These are phyloP conservation scores for Wallacemonas sp. DNA, from an alignment of 208 protist genomes.

Conservation along the genomic window DNA sequence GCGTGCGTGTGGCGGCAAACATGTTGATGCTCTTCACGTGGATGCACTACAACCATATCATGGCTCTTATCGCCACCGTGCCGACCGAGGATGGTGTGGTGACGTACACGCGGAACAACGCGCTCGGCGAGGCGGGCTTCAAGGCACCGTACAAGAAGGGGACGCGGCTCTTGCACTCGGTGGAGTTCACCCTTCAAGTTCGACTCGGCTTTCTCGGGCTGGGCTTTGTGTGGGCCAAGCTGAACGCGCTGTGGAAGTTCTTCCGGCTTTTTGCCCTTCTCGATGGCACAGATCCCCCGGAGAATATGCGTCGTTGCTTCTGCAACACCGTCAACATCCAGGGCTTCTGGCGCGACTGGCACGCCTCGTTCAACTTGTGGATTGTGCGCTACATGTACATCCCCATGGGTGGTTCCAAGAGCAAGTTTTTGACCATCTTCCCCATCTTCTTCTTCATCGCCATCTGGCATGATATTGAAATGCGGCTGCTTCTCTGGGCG, in stretches of 20 bases:
- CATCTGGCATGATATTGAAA: conserved; percentile 91
- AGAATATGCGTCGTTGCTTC: conserved; percentile 93
- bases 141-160: conserved; percentile 12
- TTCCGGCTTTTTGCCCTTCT: conserved; percentile 80
- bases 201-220: conserved; percentile 53
- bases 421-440: conserved; percentile 69
- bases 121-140: conserved; percentile 6
- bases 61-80: conserved; percentile 36
- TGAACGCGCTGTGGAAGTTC: conserved; percentile 91
- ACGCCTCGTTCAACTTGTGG: conserved; percentile 93
- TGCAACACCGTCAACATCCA: conserved; percentile 83
- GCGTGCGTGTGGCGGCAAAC: conserved; percentile 30
- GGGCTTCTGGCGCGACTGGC: conserved; percentile 94
- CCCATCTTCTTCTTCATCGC: conserved; percentile 93
- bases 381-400: conserved; percentile 95
- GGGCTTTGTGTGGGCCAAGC: conserved; percentile 92
- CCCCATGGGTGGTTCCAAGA: conserved; percentile 70
- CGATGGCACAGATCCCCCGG: conserved; percentile 85
- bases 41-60: conserved; percentile 65
- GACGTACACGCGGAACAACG: conserved; percentile 10
- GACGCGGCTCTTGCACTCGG: neutral
- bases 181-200: conserved; percentile 4
- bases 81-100: conserved; percentile 1
- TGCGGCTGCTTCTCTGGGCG: conserved; percentile 71
- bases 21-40: conserved; percentile 32